Conservation (phyloP, 1,284 basidiomycete genomes). For the Schizophyllum amplum region DNA sequence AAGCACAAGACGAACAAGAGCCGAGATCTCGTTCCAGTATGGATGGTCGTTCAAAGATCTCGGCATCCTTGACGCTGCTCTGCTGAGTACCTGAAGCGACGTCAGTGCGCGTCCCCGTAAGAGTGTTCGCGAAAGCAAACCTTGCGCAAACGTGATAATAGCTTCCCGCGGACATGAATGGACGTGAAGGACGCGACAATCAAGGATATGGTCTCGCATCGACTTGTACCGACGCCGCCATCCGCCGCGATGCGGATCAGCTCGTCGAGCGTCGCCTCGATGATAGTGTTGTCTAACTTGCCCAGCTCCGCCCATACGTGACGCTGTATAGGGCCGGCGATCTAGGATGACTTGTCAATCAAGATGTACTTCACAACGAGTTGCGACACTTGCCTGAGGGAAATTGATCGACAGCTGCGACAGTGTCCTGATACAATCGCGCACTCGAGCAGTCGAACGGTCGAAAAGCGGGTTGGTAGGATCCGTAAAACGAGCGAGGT, state of each 20-base stretch:
- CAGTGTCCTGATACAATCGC: constrained; percentile 71
- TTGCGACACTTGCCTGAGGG: constrained; percentile 43
- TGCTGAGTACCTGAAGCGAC: constrained; percentile 50
- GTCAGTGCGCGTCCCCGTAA: constrained; percentile 5
- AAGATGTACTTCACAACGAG: neutral
- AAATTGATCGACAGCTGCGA: constrained; percentile 70
- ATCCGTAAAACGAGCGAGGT: constrained; percentile 65
- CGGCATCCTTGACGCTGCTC: constrained; percentile 41
- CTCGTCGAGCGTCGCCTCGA: constrained; percentile 72
- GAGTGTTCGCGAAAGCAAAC: constrained; percentile 29
- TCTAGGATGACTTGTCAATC: constrained; percentile 29
- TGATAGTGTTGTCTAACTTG: constrained; percentile 54
- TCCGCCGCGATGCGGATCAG: constrained; percentile 74
- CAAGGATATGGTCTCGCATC: constrained; percentile 71
- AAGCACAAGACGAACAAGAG: constrained; percentile 65
- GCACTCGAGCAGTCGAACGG: constrained; percentile 59
- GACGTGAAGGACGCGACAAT: constrained; percentile 70
- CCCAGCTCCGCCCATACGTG: constrained; percentile 72
- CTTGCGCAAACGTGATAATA: constrained; percentile 74
- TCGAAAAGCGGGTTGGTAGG: constrained; percentile 61
- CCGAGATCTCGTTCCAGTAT: constrained; percentile 81
- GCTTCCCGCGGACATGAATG: constrained; percentile 69
- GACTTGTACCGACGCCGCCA: constrained; percentile 66
- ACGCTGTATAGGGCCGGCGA: constrained; percentile 60
- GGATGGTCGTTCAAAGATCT: constrained; percentile 59